Evolutionary conservation across 2,329 filamentous ascomycete genomes (phyloP).

Genomic region (Biscogniauxia marginata): DNA sequence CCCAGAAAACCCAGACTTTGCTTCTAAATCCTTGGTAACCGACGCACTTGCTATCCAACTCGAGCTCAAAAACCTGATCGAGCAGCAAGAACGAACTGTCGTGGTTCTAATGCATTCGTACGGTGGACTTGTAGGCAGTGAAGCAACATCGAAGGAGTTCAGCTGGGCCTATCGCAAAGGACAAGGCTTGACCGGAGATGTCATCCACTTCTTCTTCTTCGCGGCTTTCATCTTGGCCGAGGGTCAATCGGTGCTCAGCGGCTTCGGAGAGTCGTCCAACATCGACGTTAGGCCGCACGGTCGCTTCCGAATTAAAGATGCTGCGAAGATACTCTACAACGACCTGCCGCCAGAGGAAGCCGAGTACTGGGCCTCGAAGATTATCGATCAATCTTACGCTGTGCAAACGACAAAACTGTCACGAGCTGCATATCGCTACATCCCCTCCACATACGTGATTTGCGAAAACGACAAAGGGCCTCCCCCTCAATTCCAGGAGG

Average conservation of each 20-base stretch:
- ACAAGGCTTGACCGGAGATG: no score
- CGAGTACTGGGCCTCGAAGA: slow-evolving; percentile 10
- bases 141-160: no score
- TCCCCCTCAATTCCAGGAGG: slow-evolving; percentile 5
- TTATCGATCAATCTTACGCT: slow-evolving; percentile 8
- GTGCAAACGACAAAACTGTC: slow-evolving; percentile 8
- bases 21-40: slow-evolving; percentile 6
- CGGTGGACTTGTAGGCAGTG: slow-evolving; percentile 10
- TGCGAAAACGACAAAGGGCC: slow-evolving; percentile 9
- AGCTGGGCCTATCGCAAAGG: no score
- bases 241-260: slow-evolving; percentile 8
- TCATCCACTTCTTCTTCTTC: slow-evolving; percentile 9
- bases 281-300: slow-evolving; percentile 5
- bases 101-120: slow-evolving; percentile 13
- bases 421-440: slow-evolving; percentile 3
- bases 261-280: slow-evolving; percentile 7
- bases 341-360: slow-evolving; percentile 8
- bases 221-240: slow-evolving; percentile 9
- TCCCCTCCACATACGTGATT: slow-evolving; percentile 9
- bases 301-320: slow-evolving; percentile 7
- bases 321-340: slow-evolving; percentile 7
- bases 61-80: slow-evolving; percentile 6
- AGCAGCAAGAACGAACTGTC: slow-evolving; percentile 7
- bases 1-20: slow-evolving; percentile 12
- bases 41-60: slow-evolving; percentile 9